Percentiles rank a stretch among this genome's conserved stretches.
Conservation (phyloP, 495 filamentous ascomycete genomes). For the Penicillium simplicissimum region DNA sequence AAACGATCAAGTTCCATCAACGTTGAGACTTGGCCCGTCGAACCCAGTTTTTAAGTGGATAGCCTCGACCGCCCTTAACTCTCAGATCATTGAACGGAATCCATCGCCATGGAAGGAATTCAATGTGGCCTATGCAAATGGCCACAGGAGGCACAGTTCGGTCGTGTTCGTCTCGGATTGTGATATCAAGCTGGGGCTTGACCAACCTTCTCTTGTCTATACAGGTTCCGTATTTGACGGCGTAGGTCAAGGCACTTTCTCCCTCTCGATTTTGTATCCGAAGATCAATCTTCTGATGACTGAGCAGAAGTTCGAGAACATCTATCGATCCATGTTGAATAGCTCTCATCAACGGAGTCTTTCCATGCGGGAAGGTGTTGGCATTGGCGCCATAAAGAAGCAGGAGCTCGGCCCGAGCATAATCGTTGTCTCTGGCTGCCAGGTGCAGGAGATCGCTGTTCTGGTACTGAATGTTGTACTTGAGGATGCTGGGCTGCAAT, state of each 20-base stretch:
- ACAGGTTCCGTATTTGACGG: neutral
- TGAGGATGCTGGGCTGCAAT: neutral
- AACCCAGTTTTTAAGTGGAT: neutral
- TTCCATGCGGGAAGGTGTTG: neutral
- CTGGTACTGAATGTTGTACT: neutral
- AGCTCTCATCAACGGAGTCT: neutral
- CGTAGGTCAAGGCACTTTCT: neutral
- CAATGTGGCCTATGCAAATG: neutral
- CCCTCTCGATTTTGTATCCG: neutral
- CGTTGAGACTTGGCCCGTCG: neutral
- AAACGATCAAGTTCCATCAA: neutral
- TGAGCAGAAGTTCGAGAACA: neutral
- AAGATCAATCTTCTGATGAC: neutral
- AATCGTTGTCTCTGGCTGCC: neutral
- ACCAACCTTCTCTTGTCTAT: neutral
- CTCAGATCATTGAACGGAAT: neutral
- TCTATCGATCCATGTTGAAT: neutral
- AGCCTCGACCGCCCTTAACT: neutral
- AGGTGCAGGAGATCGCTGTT: neutral
- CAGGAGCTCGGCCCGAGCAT: neutral
- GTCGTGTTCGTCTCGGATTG: neutral
- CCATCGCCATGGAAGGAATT: neutral
- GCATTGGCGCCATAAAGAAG: neutral
- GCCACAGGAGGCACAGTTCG: neutral
- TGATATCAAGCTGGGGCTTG: neutral